phyloP scores from a whole-genome alignment of 83 land plant species.

The Picea abies region DNA sequence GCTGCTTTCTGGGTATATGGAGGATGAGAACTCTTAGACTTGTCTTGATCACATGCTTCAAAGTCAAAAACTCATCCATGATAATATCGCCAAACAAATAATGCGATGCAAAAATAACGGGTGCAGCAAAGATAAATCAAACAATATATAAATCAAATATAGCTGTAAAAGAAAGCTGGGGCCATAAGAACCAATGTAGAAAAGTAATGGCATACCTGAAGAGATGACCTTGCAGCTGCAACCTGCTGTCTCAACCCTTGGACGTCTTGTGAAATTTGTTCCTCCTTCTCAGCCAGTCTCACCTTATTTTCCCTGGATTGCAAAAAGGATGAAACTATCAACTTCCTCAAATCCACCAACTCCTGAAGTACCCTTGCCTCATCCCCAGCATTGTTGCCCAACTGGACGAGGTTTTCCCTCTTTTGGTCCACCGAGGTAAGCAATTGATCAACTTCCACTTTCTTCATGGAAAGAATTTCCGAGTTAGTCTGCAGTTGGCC shows the following conservation, averaged over 20 bases:
- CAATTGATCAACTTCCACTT: constrained; percentile 39
- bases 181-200: background rate
- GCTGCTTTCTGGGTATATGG: background rate
- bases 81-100: background rate
- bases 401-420: constrained; percentile 30
- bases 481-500: constrained; percentile 32
- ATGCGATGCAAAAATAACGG: background rate
- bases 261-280: constrained; percentile 45
- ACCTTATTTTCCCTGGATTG: constrained; percentile 48
- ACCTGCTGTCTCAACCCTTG: constrained; percentile 39
- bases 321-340: constrained; percentile 29
- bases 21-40: background rate
- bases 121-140: background rate
- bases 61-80: background rate
- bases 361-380: constrained; percentile 43
- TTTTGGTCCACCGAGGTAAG: constrained; percentile 28
- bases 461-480: constrained; percentile 27
- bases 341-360: constrained; percentile 34
- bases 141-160: background rate
- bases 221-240: constrained; percentile 47
- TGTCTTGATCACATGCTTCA: background rate
- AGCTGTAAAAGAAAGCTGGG: background rate
- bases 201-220: constrained; percentile 45
- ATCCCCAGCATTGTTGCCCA: constrained; percentile 37
- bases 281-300: constrained; percentile 47